These are phyloP conservation scores for Clitoria ternatea DNA, from an alignment of 306 rosid species.

Conservation along the genomic window DNA sequence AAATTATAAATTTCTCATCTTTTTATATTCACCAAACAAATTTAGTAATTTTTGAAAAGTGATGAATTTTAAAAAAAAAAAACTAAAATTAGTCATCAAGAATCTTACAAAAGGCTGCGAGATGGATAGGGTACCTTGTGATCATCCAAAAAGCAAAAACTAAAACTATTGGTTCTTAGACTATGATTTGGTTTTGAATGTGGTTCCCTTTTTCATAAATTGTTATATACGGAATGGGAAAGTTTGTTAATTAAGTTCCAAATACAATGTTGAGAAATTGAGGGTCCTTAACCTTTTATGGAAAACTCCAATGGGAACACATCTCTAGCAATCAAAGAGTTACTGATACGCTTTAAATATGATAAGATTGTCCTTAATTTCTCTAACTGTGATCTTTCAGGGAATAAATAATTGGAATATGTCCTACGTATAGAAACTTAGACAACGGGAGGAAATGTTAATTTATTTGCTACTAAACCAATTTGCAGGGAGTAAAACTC, in stretches of 20 bases:
- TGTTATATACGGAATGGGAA: not conserved
- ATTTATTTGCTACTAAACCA: not conserved
- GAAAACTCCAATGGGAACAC: not conserved
- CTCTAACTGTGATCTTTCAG: not conserved
- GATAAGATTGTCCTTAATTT: not conserved
- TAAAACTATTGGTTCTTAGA: not conserved
- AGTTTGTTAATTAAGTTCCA: constrained; percentile 13
- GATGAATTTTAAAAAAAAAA: too few relatives aligned
- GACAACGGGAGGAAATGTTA: not conserved
- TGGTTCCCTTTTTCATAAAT: not conserved
- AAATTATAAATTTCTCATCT: too few relatives aligned
- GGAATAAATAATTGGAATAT: not conserved
- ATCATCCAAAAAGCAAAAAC: not conserved
- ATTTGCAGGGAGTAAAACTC: too few relatives aligned
- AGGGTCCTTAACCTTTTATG: constrained; percentile 10
- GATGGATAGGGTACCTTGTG: not conserved
- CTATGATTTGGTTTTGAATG: not conserved
- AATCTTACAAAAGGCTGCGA: constrained; percentile 9
- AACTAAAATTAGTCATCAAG: not conserved
- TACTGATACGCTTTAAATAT: constrained; percentile 3
- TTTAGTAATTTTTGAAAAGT: too few relatives aligned
- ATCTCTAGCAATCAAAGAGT: not conserved
- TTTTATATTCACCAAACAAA: too few relatives aligned
- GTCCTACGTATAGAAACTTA: not conserved
- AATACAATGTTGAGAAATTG: constrained; percentile 3